phyloP scores from a whole-genome alignment of 441 rosid genomes.

The Bruguiera hainesii region DNA sequence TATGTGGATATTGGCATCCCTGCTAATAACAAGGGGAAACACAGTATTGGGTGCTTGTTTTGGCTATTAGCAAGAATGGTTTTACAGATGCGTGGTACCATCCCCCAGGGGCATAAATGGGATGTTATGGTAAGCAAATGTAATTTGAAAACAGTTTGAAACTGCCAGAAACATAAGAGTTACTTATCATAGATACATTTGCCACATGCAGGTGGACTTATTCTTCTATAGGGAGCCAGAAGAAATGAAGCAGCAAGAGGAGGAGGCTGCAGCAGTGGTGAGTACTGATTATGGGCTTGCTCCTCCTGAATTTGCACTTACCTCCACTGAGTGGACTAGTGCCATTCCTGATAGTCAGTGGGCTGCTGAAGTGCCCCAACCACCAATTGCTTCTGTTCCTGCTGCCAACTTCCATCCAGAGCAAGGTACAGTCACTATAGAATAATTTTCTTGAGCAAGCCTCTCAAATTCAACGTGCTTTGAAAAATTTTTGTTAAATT shows the following conservation, averaged over 20 bases:
- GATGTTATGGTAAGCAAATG: slow-evolving; percentile 64
- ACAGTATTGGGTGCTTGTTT: slow-evolving; percentile 80
- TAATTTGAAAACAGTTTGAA: background rate
- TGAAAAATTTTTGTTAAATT: background rate
- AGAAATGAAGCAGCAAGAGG: slow-evolving; percentile 51
- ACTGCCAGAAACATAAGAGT: background rate
- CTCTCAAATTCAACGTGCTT: background rate
- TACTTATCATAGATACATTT: background rate
- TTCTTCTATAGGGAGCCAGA: slow-evolving; percentile 95
- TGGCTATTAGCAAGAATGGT: slow-evolving; percentile 91
- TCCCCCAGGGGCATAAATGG: slow-evolving; percentile 69
- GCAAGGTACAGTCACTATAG: background rate
- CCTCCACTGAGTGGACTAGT: background rate
- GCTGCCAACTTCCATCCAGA: background rate
- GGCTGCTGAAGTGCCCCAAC: background rate
- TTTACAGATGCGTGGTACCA: slow-evolving; percentile 82
- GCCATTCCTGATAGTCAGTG: background rate
- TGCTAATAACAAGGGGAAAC: slow-evolving; percentile 85
- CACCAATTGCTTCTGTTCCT: background rate
- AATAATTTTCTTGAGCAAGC: background rate
- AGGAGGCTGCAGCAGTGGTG: background rate
- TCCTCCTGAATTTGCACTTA: background rate
- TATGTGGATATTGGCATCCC: slow-evolving; percentile 85
- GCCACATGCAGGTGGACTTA: slow-evolving; percentile 63
- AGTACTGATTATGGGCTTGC: background rate